Conservation (phyloP, 495 filamentous ascomycete species). For the Neurospora sp. region DNA sequence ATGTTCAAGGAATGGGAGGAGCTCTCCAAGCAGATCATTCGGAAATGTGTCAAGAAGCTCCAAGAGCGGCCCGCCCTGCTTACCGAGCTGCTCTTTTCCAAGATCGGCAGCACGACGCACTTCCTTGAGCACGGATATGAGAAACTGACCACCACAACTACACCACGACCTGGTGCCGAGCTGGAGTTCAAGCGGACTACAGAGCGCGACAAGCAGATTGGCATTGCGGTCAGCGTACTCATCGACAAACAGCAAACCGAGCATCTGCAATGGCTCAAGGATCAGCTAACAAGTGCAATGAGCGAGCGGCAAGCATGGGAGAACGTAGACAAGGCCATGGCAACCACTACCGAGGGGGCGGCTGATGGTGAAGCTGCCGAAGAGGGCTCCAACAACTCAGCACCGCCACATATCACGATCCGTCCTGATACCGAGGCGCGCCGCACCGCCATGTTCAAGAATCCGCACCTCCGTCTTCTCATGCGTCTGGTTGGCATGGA, state of each 20-base stretch:
- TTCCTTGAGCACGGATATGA: conserved; percentile 89
- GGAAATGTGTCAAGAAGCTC: conserved; percentile 65
- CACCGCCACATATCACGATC: conserved; percentile 41
- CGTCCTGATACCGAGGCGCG: conserved; percentile 58
- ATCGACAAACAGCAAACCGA: conserved; percentile 66
- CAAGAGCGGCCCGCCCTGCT: conserved; percentile 73
- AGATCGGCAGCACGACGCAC: conserved; percentile 70
- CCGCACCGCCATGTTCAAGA: conserved; percentile 71
- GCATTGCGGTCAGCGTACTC: conserved; percentile 66
- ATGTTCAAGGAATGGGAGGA: conserved; percentile 88
- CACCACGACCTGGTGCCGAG: conserved; percentile 52
- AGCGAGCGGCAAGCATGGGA: conserved; percentile 77
- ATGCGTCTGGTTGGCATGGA: conserved; percentile 68
- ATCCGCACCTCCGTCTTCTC: conserved; percentile 81
- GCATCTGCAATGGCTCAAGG: conserved; percentile 72
- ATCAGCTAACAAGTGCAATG: conserved; percentile 53
- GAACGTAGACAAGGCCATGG: conserved; percentile 49
- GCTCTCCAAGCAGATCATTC: conserved; percentile 70
- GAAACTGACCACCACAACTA: conserved; percentile 55
- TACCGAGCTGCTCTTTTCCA: conserved; percentile 89
- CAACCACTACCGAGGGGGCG: conserved; percentile 1
- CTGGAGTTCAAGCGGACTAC: conserved; percentile 68
- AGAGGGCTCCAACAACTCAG: conserved; percentile 25
- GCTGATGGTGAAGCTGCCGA: conserved; percentile 31
- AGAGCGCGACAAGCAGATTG: conserved; percentile 58